Conservation (phyloP, 345 rosid species). For the Zanthoxylum bungeanum region DNA sequence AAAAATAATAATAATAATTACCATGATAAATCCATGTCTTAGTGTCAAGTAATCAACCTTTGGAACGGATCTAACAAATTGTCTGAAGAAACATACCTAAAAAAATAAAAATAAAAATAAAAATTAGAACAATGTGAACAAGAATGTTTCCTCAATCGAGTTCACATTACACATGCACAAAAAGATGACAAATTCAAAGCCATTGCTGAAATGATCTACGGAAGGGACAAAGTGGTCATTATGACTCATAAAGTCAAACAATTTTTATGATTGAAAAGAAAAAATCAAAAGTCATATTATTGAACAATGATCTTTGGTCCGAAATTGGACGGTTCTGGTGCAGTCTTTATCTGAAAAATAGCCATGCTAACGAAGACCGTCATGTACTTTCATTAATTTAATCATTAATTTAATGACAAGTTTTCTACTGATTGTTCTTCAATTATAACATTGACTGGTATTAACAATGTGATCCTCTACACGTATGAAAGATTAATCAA, state of each 20-base stretch:
- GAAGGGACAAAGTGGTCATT: background rate
- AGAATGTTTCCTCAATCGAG: background rate
- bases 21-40: conserved; percentile 92
- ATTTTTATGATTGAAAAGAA: too few relatives aligned
- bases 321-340: background rate
- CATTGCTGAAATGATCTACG: too few relatives aligned
- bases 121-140: background rate
- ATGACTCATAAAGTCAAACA: background rate
- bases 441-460: too few relatives aligned
- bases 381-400: background rate
- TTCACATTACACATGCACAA: background rate
- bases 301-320: background rate
- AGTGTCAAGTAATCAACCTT: conserved; percentile 88
- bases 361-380: background rate
- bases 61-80: conserved; percentile 78
- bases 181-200: background rate
- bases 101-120: background rate
- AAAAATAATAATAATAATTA: too few relatives aligned
- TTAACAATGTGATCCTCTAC: too few relatives aligned
- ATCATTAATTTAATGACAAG: too few relatives aligned
- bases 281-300: background rate
- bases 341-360: background rate
- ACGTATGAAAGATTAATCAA: too few relatives aligned
- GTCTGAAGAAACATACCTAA: conserved; percentile 90
- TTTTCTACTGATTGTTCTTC: too few relatives aligned